Evolutionary conservation across 2,329 filamentous ascomycete species (phyloP).

Genomic region (Penicillium digitatum): DNA sequence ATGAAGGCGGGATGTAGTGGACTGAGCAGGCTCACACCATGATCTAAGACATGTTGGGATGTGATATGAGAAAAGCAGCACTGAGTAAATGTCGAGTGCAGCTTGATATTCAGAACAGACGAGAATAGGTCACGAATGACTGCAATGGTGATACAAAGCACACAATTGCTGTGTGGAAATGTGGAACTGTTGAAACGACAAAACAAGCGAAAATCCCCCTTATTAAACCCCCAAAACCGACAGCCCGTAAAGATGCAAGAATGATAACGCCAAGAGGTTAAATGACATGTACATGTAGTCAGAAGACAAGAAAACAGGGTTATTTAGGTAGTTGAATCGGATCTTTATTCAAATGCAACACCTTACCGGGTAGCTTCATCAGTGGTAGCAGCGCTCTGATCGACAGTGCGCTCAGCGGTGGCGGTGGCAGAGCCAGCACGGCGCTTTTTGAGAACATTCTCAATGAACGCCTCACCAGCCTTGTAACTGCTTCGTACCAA

Average conservation of each 20-base stretch:
- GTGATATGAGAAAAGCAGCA: conserved; percentile 1
- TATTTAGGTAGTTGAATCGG: not conserved
- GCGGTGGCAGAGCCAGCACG: conserved; percentile 28
- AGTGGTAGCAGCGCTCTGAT: conserved; percentile 22
- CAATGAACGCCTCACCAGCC: conserved; percentile 96
- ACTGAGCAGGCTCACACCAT: not conserved
- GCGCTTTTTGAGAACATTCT: conserved; percentile 91
- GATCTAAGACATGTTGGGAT: not conserved
- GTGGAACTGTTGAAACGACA: conserved; percentile 8
- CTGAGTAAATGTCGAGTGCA: conserved; percentile 2
- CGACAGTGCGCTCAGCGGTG: conserved; percentile 25
- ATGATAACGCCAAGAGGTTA: conserved; percentile 11
- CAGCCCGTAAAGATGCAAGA: conserved; percentile 18
- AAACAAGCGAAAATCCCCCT: conserved; percentile 5
- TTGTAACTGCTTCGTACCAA: conserved; percentile 95
- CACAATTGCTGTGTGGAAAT: conserved; percentile 13
- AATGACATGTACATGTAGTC: not conserved
- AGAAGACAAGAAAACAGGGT: not conserved
- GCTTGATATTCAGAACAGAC: conserved; percentile 2
- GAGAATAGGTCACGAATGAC: conserved; percentile 5
- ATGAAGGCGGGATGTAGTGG: not conserved
- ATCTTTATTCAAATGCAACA: conserved; percentile 1
- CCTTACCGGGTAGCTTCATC: conserved; percentile 30
- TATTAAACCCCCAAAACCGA: conserved; percentile 11
- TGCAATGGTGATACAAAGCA: conserved; percentile 18